These are phyloP conservation scores for Trichosporon sp. DNA, from an alignment of 1,284 basidiomycete genomes.

Conservation along the genomic window DNA sequence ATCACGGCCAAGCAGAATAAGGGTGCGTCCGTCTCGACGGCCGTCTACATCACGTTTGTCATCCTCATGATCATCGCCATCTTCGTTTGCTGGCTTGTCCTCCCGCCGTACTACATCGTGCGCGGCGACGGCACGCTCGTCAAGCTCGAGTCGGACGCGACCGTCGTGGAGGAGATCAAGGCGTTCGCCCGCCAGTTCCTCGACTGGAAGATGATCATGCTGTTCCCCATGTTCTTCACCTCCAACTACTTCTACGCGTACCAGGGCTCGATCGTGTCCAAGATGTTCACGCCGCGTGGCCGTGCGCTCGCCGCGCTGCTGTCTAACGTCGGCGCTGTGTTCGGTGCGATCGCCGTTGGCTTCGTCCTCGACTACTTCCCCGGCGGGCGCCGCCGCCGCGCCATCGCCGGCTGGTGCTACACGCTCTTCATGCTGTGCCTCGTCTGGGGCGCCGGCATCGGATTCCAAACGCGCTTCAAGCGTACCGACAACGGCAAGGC, in stretches of 20 bases:
- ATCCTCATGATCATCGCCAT: slow-evolving; percentile 44
- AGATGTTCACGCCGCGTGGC: slow-evolving; percentile 38
- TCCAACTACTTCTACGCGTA: slow-evolving; percentile 42
- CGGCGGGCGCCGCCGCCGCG: slow-evolving; percentile 32
- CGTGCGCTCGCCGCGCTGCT: slow-evolving; percentile 38
- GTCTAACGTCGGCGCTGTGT: slow-evolving; percentile 35
- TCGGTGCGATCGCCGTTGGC: slow-evolving; percentile 43
- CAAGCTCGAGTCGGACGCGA: slow-evolving; percentile 25
- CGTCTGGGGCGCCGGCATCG: slow-evolving; percentile 40
- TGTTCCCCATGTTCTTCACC: slow-evolving; percentile 42
- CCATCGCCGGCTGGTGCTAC: slow-evolving; percentile 30
- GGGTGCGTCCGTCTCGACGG: slow-evolving; percentile 34
- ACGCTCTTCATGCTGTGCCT: slow-evolving; percentile 29
- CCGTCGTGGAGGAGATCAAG: slow-evolving; percentile 29
- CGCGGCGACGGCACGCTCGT: slow-evolving; percentile 40
- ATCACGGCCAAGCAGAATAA: slow-evolving; percentile 34
- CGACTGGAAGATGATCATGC: slow-evolving; percentile 36
- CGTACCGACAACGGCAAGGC: not conserved
- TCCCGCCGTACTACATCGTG: slow-evolving; percentile 37
- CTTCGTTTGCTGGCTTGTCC: slow-evolving; percentile 31
- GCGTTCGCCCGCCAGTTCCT: slow-evolving; percentile 32
- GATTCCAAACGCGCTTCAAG: slow-evolving; percentile 28
- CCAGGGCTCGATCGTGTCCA: slow-evolving; percentile 38
- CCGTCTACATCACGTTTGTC: slow-evolving; percentile 43
- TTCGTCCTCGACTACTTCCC: slow-evolving; percentile 37